Evolutionary conservation across 306 rosid species (phyloP).

Genomic region (Vachellia pachyceras): DNA sequence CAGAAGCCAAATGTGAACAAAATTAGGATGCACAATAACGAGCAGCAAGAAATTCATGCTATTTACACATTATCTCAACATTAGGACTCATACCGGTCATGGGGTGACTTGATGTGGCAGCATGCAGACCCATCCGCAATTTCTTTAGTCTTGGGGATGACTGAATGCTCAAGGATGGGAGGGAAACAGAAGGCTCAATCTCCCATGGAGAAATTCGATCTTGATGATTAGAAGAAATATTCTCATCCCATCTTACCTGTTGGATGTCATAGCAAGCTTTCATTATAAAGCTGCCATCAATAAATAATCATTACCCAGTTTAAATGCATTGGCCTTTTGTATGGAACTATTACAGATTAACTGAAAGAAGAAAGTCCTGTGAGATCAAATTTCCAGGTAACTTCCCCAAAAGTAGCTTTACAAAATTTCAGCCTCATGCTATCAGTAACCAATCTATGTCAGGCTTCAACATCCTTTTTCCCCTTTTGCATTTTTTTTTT

Average conservation of each 20-base stretch:
- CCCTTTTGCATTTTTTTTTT: background rate
- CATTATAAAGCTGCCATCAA: conserved; percentile 18
- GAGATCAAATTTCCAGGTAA: background rate
- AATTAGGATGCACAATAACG: conserved; percentile 25
- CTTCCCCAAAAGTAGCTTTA: conserved; percentile 20
- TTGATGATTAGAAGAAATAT: conserved; percentile 64
- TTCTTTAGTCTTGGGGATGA: conserved; percentile 92
- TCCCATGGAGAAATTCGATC: conserved; percentile 94
- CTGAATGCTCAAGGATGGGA: conserved; percentile 86
- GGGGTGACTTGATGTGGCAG: conserved; percentile 57
- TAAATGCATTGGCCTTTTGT: conserved; percentile 11
- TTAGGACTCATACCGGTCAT: conserved; percentile 57
- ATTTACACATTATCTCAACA: conserved; percentile 27
- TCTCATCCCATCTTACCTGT: conserved; percentile 97
- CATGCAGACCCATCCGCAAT: conserved; percentile 81
- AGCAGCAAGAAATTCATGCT: conserved; percentile 3
- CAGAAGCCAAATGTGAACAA: conserved; percentile 32
- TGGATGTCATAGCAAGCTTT: conserved; percentile 37
- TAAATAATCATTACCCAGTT: conserved; percentile 23
- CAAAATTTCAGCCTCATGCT: background rate
- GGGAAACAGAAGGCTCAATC: conserved; percentile 83
- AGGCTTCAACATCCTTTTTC: background rate
- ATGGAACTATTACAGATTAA: background rate
- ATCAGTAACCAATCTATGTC: background rate
- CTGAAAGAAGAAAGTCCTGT: background rate